Percentiles rank a stretch among this genome's conserved stretches.
Conservation (phyloP, 768 basidiomycete genomes). For the Mycena amicta region DNA sequence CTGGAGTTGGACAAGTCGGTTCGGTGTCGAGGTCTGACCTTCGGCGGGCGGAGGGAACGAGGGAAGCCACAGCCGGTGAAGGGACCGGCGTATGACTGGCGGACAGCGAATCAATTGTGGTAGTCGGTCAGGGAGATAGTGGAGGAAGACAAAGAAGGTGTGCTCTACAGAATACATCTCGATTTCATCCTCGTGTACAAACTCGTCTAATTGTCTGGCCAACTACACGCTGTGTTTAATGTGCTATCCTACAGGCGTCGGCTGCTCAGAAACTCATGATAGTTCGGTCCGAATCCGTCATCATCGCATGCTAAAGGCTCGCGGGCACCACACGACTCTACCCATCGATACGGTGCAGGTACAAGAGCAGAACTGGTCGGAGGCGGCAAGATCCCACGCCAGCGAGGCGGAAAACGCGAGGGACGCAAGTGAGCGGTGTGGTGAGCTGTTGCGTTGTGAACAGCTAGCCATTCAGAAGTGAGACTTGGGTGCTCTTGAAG, state of each 20-base stretch:
- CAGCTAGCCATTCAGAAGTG: not conserved
- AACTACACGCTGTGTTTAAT: not conserved
- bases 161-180: not conserved
- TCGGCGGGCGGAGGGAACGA: not conserved
- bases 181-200: not conserved
- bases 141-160: not conserved
- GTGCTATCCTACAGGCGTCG: not conserved
- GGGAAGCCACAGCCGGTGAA: not conserved
- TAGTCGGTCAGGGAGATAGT: not conserved
- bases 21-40: not conserved
- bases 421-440: too few species aligned
- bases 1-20: not conserved
- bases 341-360: too few species aligned
- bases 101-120: constrained; percentile 1
- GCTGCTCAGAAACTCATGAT: too few species aligned
- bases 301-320: too few species aligned
- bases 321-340: too few species aligned
- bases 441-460: not conserved
- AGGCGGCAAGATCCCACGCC: too few species aligned
- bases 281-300: too few species aligned
- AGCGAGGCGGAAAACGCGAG: too few species aligned
- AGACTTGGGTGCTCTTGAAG: too few species aligned
- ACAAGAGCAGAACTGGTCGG: too few species aligned
- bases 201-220: not conserved
- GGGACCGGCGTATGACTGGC: not conserved